Evolutionary conservation across 2,329 filamentous ascomycete species (phyloP).

Genomic region (Alternaria sp.): DNA sequence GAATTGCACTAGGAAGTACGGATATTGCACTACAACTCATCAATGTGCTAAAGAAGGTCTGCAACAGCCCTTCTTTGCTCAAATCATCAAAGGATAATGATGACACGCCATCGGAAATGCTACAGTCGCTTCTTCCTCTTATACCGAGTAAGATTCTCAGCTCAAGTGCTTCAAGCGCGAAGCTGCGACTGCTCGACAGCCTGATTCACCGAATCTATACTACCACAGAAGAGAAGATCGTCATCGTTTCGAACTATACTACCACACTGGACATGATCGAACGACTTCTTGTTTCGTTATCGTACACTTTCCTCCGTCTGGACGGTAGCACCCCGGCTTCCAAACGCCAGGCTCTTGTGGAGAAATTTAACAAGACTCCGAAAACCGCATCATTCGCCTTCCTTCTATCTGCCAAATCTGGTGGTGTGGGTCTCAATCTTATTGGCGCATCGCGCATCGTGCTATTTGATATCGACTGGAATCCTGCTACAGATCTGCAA

Average conservation of each 20-base stretch:
- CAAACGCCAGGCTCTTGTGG: conserved; percentile 73
- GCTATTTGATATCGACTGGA: conserved; percentile 80
- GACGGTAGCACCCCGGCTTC: conserved; percentile 71
- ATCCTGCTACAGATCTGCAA: conserved; percentile 75
- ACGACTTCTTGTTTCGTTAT: conserved; percentile 66
- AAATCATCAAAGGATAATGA: conserved; percentile 60
- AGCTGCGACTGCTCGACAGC: conserved; percentile 72
- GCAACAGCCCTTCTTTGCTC: conserved; percentile 73
- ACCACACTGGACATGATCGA: conserved; percentile 73
- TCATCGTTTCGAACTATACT: conserved; percentile 80
- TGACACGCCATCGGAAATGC: conserved; percentile 57
- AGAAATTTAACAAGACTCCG: conserved; percentile 71
- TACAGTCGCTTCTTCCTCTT: conserved; percentile 55
- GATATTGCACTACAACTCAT: conserved; percentile 73
- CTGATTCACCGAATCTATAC: conserved; percentile 68
- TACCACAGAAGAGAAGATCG: conserved; percentile 73
- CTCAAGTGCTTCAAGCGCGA: conserved; percentile 67
- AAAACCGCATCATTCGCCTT: conserved; percentile 70
- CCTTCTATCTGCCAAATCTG: conserved; percentile 75
- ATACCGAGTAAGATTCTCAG: conserved; percentile 65
- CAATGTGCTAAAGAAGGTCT: conserved; percentile 76
- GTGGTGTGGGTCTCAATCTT: conserved; percentile 74
- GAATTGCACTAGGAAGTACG: conserved; percentile 66
- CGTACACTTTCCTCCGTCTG: conserved; percentile 70
- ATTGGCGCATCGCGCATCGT: conserved; percentile 74